Conservation (phyloP, 768 basidiomycete species). For the Tulasnella sp. region DNA sequence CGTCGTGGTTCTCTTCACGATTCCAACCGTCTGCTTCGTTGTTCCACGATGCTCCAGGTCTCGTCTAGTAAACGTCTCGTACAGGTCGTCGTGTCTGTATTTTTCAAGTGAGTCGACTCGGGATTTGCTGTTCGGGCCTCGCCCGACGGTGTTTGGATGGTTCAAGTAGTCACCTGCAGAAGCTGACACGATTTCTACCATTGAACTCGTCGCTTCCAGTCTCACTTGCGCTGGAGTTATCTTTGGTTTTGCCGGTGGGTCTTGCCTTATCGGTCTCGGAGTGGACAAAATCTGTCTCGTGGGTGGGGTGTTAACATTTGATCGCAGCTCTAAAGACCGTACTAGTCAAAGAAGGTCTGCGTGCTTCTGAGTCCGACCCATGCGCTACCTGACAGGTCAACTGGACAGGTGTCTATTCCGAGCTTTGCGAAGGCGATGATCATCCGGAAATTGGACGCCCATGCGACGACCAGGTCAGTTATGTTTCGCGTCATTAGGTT, state of each 20-base stretch:
- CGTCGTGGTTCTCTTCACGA: too few species aligned
- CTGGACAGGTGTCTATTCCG: conserved; percentile 25
- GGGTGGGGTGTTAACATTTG: not conserved
- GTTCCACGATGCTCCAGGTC: not conserved
- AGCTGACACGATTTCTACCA: not conserved
- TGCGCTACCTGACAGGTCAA: not conserved
- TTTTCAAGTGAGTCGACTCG: conserved; percentile 7
- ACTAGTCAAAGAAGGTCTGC: conserved; percentile 23
- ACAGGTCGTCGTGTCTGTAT: conserved; percentile 7
- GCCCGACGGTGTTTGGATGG: not conserved
- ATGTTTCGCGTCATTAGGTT: too few species aligned
- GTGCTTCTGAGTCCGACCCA: not conserved
- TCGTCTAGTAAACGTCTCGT: not conserved
- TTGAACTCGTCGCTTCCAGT: conserved; percentile 9
- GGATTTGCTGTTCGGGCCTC: not conserved
- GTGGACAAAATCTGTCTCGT: not conserved
- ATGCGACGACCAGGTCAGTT: conserved; percentile 20
- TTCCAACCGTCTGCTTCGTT: too few species aligned
- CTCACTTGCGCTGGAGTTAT: conserved; percentile 25
- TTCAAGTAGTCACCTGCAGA: not conserved
- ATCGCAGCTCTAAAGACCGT: conserved; percentile 27
- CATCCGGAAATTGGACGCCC: conserved; percentile 10
- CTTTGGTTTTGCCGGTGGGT: conserved; percentile 25
- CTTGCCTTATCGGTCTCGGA: not conserved
- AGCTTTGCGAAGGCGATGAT: conserved; percentile 22